Evolutionary conservation across 257 asterid genomes (phyloP).

Genomic region (Verbascum thapsus): DNA sequence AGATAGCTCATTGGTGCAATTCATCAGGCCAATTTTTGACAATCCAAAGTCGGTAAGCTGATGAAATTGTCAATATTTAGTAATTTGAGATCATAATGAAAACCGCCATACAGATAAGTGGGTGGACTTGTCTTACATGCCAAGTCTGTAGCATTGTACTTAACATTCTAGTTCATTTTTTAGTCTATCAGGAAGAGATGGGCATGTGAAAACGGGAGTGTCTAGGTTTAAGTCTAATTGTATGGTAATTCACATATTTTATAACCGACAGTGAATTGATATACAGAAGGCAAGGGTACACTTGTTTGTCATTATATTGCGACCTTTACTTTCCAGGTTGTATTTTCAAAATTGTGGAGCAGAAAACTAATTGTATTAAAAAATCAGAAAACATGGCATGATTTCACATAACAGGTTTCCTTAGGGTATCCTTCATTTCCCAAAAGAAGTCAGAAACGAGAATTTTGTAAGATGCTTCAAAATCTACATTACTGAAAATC

Average conservation of each 20-base stretch:
- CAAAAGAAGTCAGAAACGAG: slow-evolving; percentile 15
- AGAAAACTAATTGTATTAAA: not conserved
- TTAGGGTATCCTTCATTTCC: slow-evolving; percentile 14
- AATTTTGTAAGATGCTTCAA: not conserved
- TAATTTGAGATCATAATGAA: slow-evolving; percentile 28
- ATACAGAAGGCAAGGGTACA: slow-evolving; percentile 1
- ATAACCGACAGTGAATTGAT: slow-evolving; percentile 12
- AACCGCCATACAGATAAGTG: slow-evolving; percentile 17
- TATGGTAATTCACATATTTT: slow-evolving; percentile 6
- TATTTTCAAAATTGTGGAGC: slow-evolving; percentile 11
- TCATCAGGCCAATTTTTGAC: slow-evolving; percentile 94
- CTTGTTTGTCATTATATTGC: slow-evolving; percentile 1
- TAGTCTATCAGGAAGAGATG: not conserved
- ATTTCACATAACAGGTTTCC: slow-evolving; percentile 16
- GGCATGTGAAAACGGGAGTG: not conserved
- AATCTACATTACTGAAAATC: not conserved
- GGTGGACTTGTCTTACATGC: not conserved
- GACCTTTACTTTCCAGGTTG: slow-evolving; percentile 20
- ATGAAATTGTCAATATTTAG: slow-evolving; percentile 36
- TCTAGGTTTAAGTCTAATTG: slow-evolving; percentile 17
- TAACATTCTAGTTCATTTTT: slow-evolving; percentile 19
- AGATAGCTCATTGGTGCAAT: slow-evolving; percentile 82
- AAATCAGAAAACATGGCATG: slow-evolving; percentile 19
- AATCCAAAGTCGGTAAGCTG: slow-evolving; percentile 99
- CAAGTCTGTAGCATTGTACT: slow-evolving; percentile 5